phyloP scores from a whole-genome alignment of 169 alveolate species.

The Eimeria tenella region DNA sequence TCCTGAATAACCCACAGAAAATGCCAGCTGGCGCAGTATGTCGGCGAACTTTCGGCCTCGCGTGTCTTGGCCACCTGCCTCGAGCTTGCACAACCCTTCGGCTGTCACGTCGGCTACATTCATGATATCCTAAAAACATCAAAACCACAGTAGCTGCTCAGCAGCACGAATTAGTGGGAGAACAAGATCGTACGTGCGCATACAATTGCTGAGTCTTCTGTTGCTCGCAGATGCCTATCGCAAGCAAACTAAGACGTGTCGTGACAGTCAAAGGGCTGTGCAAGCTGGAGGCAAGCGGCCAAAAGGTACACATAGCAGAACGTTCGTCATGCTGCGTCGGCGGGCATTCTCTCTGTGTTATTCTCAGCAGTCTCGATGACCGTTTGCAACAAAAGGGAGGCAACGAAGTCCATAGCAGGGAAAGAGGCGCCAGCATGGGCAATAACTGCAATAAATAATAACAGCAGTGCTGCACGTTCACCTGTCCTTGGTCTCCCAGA shows the following conservation, averaged over 20 bases:
- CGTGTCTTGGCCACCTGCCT: constrained; percentile 19
- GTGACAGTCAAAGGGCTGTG: too few species aligned
- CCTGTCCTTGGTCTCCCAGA: constrained; percentile 44
- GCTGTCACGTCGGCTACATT: constrained; percentile 34
- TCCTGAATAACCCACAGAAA: background rate
- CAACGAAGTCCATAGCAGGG: background rate
- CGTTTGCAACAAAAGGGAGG: background rate
- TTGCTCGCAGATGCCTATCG: too few species aligned
- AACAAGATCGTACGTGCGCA: too few species aligned
- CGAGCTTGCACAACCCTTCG: constrained; percentile 8
- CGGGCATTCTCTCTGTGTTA: too few species aligned
- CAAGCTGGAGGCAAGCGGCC: too few species aligned
- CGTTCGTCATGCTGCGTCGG: too few species aligned
- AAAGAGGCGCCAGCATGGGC: background rate
- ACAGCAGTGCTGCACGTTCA: background rate
- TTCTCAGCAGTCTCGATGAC: background rate
- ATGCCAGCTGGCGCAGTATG: constrained; percentile 12
- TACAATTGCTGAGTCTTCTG: too few species aligned
- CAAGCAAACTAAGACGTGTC: too few species aligned
- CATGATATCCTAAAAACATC: background rate
- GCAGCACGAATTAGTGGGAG: too few species aligned
- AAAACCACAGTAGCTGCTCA: background rate
- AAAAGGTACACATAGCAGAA: too few species aligned
- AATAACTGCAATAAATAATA: background rate
- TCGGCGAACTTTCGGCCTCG: constrained; percentile 38